These are phyloP conservation scores for Fagus crenata DNA, from an alignment of 306 rosid genomes.

Conservation along the genomic window DNA sequence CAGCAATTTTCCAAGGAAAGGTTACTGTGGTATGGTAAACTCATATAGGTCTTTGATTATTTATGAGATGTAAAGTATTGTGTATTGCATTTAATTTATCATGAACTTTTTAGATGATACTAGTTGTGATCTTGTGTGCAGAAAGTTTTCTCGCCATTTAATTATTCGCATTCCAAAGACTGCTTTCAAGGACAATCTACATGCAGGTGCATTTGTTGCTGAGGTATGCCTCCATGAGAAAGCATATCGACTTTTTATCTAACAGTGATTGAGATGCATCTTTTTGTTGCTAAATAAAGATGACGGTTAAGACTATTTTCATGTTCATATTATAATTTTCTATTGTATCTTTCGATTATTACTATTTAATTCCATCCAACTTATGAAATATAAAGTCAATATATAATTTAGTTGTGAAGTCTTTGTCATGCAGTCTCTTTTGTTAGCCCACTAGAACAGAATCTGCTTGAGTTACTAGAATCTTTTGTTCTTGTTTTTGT, in stretches of 20 bases:
- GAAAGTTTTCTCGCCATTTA: slow-evolving; percentile 89
- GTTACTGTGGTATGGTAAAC: no score
- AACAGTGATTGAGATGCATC: background rate
- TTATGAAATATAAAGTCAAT: slow-evolving; percentile 13
- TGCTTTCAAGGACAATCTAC: slow-evolving; percentile 90
- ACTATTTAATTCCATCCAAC: background rate
- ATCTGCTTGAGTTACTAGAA: no score
- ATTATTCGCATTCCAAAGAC: slow-evolving; percentile 65
- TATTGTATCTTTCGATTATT: background rate
- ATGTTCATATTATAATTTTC: slow-evolving; percentile 10
- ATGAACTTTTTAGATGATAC: slow-evolving; percentile 5
- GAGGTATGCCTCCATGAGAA: slow-evolving; percentile 59
- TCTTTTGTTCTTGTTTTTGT: slow-evolving; percentile 14
- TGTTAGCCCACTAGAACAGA: slow-evolving; percentile 17
- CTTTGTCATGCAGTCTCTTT: background rate
- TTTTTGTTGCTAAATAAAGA: slow-evolving; percentile 11
- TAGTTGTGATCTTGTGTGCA: slow-evolving; percentile 37
- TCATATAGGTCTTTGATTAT: no score
- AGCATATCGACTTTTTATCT: background rate
- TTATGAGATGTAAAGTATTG: background rate
- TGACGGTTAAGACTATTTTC: slow-evolving; percentile 4
- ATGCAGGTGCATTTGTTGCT: slow-evolving; percentile 84
- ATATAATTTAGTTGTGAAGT: background rate
- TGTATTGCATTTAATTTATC: background rate
- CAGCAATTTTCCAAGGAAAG: no score